Percentiles rank a stretch among this genome's conserved stretches.
Conservation (phyloP, 768 basidiomycete species). For the Tulasnella sp. region DNA sequence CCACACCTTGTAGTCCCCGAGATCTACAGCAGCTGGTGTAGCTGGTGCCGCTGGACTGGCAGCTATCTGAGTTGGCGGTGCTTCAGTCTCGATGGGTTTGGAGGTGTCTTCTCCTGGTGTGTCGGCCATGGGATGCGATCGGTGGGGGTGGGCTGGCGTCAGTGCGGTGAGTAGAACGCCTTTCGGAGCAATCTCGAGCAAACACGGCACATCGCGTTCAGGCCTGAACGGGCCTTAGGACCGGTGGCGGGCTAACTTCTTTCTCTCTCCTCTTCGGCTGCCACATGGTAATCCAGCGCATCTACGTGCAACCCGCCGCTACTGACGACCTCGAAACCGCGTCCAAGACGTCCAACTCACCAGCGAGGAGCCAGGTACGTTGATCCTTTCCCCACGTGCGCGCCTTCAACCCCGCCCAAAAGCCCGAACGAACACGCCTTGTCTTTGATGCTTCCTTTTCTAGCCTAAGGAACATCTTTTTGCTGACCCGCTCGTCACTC, state of each 20-base stretch:
- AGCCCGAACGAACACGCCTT: neutral
- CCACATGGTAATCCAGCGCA: constrained; percentile 27
- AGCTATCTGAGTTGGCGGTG: neutral
- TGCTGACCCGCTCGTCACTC: neutral
- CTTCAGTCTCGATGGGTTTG: neutral
- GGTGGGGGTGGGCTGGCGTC: neutral
- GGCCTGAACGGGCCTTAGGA: constrained; percentile 15
- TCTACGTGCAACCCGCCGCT: constrained; percentile 22
- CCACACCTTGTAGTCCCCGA: constrained; percentile 25
- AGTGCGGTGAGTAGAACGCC: neutral
- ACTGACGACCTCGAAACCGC: constrained; percentile 6
- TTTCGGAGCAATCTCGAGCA: neutral
- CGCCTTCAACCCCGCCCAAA: constrained; percentile 4
- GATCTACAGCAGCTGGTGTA: constrained; percentile 19
- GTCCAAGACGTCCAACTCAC: constrained; percentile 4
- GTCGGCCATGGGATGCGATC: neutral
- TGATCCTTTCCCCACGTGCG: neutral
- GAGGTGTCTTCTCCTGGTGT: constrained; percentile 6
- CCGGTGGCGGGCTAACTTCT: neutral
- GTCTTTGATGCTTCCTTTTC: constrained; percentile 18
- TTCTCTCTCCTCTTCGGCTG: neutral
- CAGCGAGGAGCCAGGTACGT: constrained; percentile 1
- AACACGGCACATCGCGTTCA: constrained; percentile 14
- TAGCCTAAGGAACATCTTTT: constrained; percentile 9
- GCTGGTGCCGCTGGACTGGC: neutral